Conservation (phyloP, 78 protist species). For the Paratrimastix pyriformis region DNA sequence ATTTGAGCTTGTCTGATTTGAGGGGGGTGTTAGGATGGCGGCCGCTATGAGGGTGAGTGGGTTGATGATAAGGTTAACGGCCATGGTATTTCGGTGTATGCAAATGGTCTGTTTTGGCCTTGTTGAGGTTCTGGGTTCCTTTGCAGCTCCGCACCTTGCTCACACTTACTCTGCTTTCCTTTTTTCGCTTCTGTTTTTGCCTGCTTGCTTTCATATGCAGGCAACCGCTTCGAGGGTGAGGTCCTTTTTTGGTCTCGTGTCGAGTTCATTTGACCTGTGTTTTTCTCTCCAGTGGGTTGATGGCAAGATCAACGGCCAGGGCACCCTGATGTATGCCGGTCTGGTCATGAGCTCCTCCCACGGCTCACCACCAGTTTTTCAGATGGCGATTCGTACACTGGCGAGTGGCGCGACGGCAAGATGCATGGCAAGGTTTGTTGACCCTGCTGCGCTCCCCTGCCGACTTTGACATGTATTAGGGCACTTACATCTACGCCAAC, state of each 20-base stretch:
- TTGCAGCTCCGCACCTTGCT: background rate
- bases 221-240: background rate
- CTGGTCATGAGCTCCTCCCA: background rate
- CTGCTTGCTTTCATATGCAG: background rate
- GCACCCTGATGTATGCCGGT: slow-evolving; percentile 30
- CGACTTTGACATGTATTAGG: background rate
- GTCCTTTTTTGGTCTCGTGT: background rate
- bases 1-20: too few species aligned
- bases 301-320: slow-evolving; percentile 36
- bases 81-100: background rate
- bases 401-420: slow-evolving; percentile 37
- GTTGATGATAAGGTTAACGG: slow-evolving; percentile 24
- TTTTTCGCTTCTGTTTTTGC: background rate
- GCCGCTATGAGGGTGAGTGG: slow-evolving; percentile 40
- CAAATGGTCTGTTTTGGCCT: slow-evolving; percentile 9
- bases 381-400: slow-evolving; percentile 39
- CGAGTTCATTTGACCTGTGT: background rate
- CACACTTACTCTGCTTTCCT: background rate
- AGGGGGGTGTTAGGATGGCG: too few species aligned
- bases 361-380: slow-evolving; percentile 1
- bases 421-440: slow-evolving; percentile 40
- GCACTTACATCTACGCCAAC: slow-evolving; percentile 25
- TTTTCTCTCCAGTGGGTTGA: slow-evolving; percentile 14
- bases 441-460: background rate
- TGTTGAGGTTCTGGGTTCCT: too few species aligned